A percentile compares a stretch with the other conserved stretches of the same genome.
Conservation (phyloP, 495 filamentous ascomycete genomes). For the Cudoniella acicularis region DNA sequence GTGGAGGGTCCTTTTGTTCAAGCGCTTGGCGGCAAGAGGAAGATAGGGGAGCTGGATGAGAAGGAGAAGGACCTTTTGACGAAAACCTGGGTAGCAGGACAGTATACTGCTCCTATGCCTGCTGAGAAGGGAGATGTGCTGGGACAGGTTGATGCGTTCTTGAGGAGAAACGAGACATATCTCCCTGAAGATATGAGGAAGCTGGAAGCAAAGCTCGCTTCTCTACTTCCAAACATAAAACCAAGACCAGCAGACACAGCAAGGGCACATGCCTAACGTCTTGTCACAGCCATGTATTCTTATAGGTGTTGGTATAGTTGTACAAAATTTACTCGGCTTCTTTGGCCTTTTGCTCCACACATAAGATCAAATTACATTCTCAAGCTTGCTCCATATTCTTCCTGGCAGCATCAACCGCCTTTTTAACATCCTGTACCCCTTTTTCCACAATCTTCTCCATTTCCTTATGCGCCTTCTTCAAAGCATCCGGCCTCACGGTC, state of each 20-base stretch:
- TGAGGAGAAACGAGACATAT: constrained; percentile 35
- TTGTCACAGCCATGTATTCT: not conserved
- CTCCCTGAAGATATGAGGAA: constrained; percentile 26
- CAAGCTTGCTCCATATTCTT: constrained; percentile 51
- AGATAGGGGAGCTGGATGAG: constrained; percentile 16
- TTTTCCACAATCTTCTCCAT: constrained; percentile 76
- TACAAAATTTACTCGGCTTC: too few species aligned
- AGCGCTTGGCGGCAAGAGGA: not conserved
- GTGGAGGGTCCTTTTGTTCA: not conserved
- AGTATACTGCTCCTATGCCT: constrained; percentile 33
- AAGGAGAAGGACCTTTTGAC: constrained; percentile 29
- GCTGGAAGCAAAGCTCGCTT: constrained; percentile 33
- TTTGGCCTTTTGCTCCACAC: too few species aligned
- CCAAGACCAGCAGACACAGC: not conserved
- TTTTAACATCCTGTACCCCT: constrained; percentile 61
- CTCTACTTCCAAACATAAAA: constrained; percentile 21
- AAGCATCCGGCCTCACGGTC: constrained; percentile 59
- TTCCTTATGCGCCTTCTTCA: constrained; percentile 59
- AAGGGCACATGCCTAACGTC: not conserved
- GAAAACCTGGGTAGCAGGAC: constrained; percentile 37
- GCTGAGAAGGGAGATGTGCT: constrained; percentile 30
- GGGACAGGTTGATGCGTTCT: constrained; percentile 32
- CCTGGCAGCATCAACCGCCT: constrained; percentile 61
- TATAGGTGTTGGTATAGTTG: constrained; percentile 11
- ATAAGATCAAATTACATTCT: not conserved